Conservation (phyloP, 2,329 filamentous ascomycete species). For the Apiospora arundinis region DNA sequence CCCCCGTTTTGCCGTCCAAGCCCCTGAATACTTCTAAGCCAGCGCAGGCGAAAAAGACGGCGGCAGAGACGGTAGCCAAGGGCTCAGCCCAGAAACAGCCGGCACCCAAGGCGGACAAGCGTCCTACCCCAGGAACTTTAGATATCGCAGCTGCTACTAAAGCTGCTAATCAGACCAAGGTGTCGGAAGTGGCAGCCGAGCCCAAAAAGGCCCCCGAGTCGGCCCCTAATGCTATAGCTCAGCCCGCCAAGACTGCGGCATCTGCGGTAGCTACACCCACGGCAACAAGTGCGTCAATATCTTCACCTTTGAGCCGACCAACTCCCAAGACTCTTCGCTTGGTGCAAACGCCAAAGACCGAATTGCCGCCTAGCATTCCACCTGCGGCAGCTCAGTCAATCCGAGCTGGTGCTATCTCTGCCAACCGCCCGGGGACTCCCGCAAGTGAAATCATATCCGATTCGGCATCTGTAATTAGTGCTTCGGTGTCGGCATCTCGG, state of each 20-base stretch:
- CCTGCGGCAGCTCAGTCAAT: conserved; percentile 39
- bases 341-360: conserved; percentile 69
- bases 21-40: conserved; percentile 21
- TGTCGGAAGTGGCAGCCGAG: conserved; percentile 28
- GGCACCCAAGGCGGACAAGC: conserved; percentile 43
- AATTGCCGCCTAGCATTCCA: conserved; percentile 52
- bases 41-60: conserved; percentile 36
- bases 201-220: conserved; percentile 41
- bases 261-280: conserved; percentile 58
- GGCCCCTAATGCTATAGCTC: conserved; percentile 34
- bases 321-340: conserved; percentile 73
- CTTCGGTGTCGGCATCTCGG: conserved; percentile 70
- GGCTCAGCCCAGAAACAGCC: conserved; percentile 34
- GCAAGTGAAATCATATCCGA: conserved; percentile 79
- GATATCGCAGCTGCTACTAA: conserved; percentile 56
- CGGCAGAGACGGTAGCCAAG: conserved; percentile 34
- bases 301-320: conserved; percentile 58
- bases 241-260: conserved; percentile 42
- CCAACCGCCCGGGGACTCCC: conserved; percentile 72
- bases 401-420: conserved; percentile 36
- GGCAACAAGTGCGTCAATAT: conserved; percentile 52
- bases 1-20: conserved; percentile 43
- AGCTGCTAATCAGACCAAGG: conserved; percentile 28
- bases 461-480: conserved; percentile 75
- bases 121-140: conserved; percentile 49